Base-by-base conservation (phyloP, 768 basidiomycete genomes). In the Tricholoma flavovirens region DNA sequence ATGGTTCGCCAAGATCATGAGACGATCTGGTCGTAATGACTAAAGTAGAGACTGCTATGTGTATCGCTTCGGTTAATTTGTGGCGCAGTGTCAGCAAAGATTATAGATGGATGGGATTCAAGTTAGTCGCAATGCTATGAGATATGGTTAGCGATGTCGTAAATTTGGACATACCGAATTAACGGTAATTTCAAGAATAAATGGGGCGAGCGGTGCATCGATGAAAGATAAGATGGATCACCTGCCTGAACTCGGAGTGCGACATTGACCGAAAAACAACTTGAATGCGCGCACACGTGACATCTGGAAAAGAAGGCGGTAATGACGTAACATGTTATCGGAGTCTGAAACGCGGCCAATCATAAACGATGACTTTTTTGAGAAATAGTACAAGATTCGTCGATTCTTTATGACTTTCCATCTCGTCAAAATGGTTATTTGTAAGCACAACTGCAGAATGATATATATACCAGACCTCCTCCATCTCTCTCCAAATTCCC, bases 361-460 rank as follows among this genome's bases (percentile, higher is more conserved):
- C 56, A 40, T 42, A 42, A n/a, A n/a, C 17, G 17, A 42, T 35
- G 54, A 22, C 33, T 56, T 26, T 26, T 26, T 26, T 26, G 24
- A 26, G 24, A 26, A 26, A 26, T 26, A 26, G n/a, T 52, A 54
- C 42, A 51, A 42, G 33, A 50, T 58, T 48, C 43, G 19, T 24
- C 52, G 17, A 21, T 21, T 35, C 15, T n/a, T 38, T 38, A 38
- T 38, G 36, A 51, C 51, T 43, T 22, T 53, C 24, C 24, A 43
- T 29, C 51, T 63, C 49, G 50, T 50, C 58, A 57, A 63, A 14
- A 53, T 48, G 50, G 46, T 51, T 56, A 74, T 77, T 76, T 67
- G 75, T 73, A 69, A 77, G 70, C 76, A 64, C 56, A 53, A 62
- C 67, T 68, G 61, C 61, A 62, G 64, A 69, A 66, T 40, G 43